A percentile compares a stretch with the other conserved stretches of the same genome.
Conservation (phyloP, 2,329 filamentous ascomycete genomes). For the Didymosphaeria variabile region DNA sequence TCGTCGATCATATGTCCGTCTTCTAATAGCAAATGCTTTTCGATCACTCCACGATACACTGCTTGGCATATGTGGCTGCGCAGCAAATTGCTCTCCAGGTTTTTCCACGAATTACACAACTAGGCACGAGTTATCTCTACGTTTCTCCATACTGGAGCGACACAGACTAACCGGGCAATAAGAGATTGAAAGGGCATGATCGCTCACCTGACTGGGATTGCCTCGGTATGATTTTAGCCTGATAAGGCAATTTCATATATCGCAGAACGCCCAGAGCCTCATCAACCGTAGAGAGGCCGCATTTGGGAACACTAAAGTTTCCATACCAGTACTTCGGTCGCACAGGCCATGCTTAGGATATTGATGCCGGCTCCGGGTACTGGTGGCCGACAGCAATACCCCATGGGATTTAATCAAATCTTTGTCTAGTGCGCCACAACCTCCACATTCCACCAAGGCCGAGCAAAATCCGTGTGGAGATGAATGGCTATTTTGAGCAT, state of each 20-base stretch:
- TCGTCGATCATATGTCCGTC: not conserved
- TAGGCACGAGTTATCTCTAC: not conserved
- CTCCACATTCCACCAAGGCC: conserved; percentile 1
- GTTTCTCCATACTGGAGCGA: not conserved
- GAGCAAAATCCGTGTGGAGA: conserved; percentile 1
- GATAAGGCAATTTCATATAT: not conserved
- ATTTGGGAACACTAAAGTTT: not conserved
- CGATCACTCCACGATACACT: not conserved
- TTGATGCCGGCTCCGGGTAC: conserved; percentile 7
- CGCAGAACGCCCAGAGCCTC: conserved; percentile 2
- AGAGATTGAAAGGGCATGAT: not conserved
- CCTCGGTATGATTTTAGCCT: conserved; percentile 8
- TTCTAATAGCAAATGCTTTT: not conserved
- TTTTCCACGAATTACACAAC: conserved; percentile 4
- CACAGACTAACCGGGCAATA: not conserved
- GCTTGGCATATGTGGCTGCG: not conserved
- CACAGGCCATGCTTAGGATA: not conserved
- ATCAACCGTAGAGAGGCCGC: conserved; percentile 9
- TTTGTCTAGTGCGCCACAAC: not conserved
- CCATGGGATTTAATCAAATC: conserved; percentile 16
- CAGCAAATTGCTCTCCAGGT: not conserved
- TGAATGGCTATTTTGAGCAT: conserved; percentile 6
- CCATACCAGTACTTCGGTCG: not conserved
- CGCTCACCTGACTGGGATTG: conserved; percentile 8
- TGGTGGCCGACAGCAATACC: conserved; percentile 5